Conservation (phyloP, 805 yeast genomes). For the Limtongozyma cylindracea region DNA sequence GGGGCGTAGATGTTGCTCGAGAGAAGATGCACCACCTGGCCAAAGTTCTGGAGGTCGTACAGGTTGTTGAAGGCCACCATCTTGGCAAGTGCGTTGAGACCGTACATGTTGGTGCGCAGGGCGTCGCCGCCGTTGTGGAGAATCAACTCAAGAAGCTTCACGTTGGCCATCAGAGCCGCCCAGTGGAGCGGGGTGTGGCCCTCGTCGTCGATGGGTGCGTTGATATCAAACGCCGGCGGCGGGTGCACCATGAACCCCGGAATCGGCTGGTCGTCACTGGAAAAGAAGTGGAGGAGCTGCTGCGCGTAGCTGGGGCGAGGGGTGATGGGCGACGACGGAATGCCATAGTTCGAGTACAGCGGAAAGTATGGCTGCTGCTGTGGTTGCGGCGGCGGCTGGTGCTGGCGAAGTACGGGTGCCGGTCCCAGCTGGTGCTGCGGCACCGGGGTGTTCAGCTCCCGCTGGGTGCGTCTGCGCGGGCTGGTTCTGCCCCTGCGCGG, state of each 20-base stretch:
- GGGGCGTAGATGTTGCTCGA: constrained; percentile 56
- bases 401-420: no score
- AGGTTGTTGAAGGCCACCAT: constrained; percentile 75
- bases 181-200: constrained; percentile 91
- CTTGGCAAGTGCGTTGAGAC: constrained; percentile 75
- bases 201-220: constrained; percentile 75
- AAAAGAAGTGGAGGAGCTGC: constrained; percentile 14
- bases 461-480: no score
- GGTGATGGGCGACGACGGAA: no score
- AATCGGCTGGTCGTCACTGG: constrained; percentile 16
- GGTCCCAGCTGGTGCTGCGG: no score
- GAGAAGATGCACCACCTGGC: constrained; percentile 49
- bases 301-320: constrained; percentile 5
- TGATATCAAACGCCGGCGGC: constrained; percentile 36
- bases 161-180: constrained; percentile 91
- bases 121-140: constrained; percentile 53
- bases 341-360: no score
- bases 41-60: constrained; percentile 56
- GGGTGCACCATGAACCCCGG: constrained; percentile 45
- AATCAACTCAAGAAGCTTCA: constrained; percentile 51
- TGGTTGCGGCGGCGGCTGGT: no score
- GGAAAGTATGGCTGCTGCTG: no score
- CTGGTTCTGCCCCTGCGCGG: no score
- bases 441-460: no score
- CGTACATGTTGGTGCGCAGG: constrained; percentile 24